These are phyloP conservation scores for Populus euphratica DNA, from an alignment of 345 rosid genomes.

Conservation along the genomic window DNA sequence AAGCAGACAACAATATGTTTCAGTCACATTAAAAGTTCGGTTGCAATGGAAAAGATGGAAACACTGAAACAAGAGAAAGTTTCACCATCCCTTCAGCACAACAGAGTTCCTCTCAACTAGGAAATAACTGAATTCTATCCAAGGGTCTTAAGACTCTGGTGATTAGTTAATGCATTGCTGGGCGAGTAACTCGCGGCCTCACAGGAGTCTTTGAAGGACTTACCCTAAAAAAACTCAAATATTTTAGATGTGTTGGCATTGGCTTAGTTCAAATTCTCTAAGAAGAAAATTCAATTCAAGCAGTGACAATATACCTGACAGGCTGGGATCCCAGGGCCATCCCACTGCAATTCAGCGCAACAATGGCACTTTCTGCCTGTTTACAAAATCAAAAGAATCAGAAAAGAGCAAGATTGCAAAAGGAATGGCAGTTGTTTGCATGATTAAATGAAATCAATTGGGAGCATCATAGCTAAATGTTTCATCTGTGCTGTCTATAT, in stretches of 20 bases:
- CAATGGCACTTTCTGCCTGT: slow-evolving; percentile 82
- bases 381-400: slow-evolving; percentile 11
- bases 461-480: background rate
- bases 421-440: background rate
- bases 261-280: background rate
- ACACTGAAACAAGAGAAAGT: slow-evolving; percentile 33
- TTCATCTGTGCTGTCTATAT: background rate
- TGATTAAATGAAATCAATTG: background rate
- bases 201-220: slow-evolving; percentile 86
- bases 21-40: slow-evolving; percentile 34
- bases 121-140: slow-evolving; percentile 31
- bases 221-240: slow-evolving; percentile 41
- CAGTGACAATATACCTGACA: slow-evolving; percentile 45
- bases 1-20: slow-evolving; percentile 35
- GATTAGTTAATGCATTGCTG: slow-evolving; percentile 28
- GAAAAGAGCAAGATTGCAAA: background rate
- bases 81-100: slow-evolving; percentile 39
- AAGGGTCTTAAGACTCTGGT: slow-evolving; percentile 18
- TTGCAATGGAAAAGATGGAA: slow-evolving; percentile 38
- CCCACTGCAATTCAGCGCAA: slow-evolving; percentile 73
- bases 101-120: slow-evolving; percentile 25
- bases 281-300: background rate
- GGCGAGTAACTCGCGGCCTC: slow-evolving; percentile 63
- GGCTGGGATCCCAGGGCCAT: slow-evolving; percentile 69
- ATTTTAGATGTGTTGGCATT: background rate